Evolutionary conservation across 345 rosid species (phyloP), one percentile per base, ranked within the genome.

Genomic region (Gossypium anomalum): DNA sequence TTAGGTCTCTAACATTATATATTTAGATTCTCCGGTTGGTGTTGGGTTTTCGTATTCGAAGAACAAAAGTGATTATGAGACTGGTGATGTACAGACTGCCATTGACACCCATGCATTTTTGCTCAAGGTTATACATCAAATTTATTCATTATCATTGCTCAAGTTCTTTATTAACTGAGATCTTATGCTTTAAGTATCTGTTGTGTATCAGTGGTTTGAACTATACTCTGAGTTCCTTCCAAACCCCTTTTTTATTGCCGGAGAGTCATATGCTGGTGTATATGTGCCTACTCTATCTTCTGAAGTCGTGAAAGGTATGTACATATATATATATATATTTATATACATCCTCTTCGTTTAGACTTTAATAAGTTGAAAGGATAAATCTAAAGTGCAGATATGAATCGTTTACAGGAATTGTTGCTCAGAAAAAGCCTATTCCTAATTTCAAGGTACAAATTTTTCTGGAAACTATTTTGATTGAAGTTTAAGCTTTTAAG

Each of bases 261-360:
- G 98, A 80, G 98, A 92, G 89, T 94, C 98, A 3, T 94, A 89
- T 83, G 97, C 97, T 70, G 98, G 97, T 76, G 73, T 94, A 57
- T 92, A 87, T 74, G 93, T 94, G 72, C 98, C 97, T 34, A 92
- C 89, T 65, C 97, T 94, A 78, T 87, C 93, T 74, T 75, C 71
- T 56, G 87, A 94, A 88, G 83, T 92, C 48, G 82, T 82, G 67
- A 89, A 91, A 83, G 97, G 97, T 94, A 80, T 1, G 41, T 6
- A 34, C 41, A 29, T 29, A 29, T 29, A 34, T 27, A 27, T 3
- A 27, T 27, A 29, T 34, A 34, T 34, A 34, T 34, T 19, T 14
- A 14, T 51, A 14, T 51, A 8, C 0, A 19, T 10, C 9, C 64
- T 76, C 29, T 69, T 78, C 9, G 41, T 34, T 72, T 66, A 68